These are phyloP conservation scores for Colletotrichum trifolii DNA, from an alignment of 2,329 filamentous ascomycete genomes.

Conservation along the genomic window DNA sequence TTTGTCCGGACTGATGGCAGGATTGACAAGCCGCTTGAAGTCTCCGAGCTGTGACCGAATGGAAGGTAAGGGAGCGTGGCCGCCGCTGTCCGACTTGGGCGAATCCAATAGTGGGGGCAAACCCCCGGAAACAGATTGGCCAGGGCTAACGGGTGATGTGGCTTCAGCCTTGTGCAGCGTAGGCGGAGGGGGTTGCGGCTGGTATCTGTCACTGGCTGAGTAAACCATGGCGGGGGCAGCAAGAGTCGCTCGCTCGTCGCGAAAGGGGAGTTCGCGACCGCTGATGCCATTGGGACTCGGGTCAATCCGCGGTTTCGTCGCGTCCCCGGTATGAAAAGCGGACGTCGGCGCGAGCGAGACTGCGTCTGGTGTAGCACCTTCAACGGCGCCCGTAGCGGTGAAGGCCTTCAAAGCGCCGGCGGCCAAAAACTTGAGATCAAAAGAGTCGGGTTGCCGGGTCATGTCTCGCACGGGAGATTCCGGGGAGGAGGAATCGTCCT, in stretches of 20 bases:
- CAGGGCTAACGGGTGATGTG: constrained; percentile 30
- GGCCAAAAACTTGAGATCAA: constrained; percentile 46
- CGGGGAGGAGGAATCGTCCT: constrained; percentile 33
- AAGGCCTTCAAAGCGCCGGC: constrained; percentile 46
- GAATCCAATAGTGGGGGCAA: constrained; percentile 52
- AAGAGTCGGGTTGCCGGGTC: constrained; percentile 23
- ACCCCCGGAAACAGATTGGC: constrained; percentile 40
- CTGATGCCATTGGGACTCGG: constrained; percentile 30
- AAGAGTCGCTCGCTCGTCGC: constrained; percentile 43
- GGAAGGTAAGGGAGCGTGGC: constrained; percentile 50
- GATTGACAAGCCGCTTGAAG: constrained; percentile 46
- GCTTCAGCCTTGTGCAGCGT: constrained; percentile 16
- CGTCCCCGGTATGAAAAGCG: constrained; percentile 11
- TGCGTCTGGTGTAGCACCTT: constrained; percentile 29
- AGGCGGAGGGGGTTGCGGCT: constrained; percentile 8
- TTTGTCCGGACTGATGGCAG: constrained; percentile 45
- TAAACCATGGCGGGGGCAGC: constrained; percentile 31
- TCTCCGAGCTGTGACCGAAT: constrained; percentile 52
- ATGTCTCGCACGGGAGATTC: constrained; percentile 31
- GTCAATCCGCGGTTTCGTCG: constrained; percentile 4
- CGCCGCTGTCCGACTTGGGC: constrained; percentile 47
- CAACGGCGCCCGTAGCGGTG: constrained; percentile 30
- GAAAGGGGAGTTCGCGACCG: constrained; percentile 47
- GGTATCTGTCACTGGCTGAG: constrained; percentile 20
- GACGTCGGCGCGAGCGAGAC: constrained; percentile 35